Conservation (phyloP, 768 basidiomycete species). For the Tylopilus subfusipes region DNA sequence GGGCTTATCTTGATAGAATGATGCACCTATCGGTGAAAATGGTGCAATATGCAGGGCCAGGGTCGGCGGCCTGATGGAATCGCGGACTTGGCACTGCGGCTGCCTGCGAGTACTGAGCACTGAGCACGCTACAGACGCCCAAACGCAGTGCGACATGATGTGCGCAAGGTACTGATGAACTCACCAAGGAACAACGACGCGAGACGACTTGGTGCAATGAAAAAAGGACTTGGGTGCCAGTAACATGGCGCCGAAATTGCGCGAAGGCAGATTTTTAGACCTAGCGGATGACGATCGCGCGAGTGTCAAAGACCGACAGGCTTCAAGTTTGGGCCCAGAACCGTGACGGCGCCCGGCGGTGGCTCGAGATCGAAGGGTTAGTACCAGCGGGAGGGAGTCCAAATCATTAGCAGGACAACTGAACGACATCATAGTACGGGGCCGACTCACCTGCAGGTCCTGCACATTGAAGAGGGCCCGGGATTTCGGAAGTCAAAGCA, state of each 20-base stretch:
- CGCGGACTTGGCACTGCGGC: background rate
- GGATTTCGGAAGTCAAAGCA: no score
- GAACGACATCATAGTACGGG: no score
- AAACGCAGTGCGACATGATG: background rate
- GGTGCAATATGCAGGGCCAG: background rate
- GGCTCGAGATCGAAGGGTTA: background rate
- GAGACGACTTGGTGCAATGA: background rate
- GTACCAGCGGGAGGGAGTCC: no score
- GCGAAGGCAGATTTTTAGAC: background rate
- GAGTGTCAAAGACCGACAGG: background rate
- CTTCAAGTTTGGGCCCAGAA: background rate
- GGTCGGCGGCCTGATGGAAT: background rate
- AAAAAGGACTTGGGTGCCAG: background rate
- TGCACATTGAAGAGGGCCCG: no score
- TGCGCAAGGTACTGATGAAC: background rate
- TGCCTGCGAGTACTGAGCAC: no score
- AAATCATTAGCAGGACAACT: no score
- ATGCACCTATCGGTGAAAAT: background rate
- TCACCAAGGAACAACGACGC: background rate
- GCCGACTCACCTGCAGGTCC: no score
- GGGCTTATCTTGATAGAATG: background rate
- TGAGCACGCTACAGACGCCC: background rate
- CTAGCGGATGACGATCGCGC: background rate
- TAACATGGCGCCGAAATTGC: constrained; percentile 1
- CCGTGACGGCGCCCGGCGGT: no score